Conservation (phyloP, 2,329 filamentous ascomycete genomes). For the Cryphonectria naterciae region DNA sequence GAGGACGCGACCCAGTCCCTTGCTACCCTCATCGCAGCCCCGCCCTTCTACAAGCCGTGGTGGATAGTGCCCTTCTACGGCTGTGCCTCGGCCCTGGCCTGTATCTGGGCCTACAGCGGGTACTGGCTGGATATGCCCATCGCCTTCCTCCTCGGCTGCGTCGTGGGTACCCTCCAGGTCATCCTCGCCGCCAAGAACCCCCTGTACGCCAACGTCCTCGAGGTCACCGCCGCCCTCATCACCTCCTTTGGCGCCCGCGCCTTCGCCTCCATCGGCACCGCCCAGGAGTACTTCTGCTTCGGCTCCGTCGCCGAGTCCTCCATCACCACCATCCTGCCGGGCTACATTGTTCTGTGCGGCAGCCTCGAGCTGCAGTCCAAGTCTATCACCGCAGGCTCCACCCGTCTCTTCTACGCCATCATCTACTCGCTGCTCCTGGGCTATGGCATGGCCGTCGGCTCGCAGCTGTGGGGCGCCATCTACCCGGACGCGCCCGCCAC, state of each 20-base stretch:
- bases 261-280: slow-evolving; percentile 20
- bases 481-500: slow-evolving; percentile 38
- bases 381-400: slow-evolving; percentile 25
- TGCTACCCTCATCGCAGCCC: slow-evolving; percentile 16
- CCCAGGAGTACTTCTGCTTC: slow-evolving; percentile 24
- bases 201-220: slow-evolving; percentile 25
- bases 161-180: slow-evolving; percentile 24
- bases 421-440: slow-evolving; percentile 26
- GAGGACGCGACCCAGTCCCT: slow-evolving; percentile 27
- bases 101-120: slow-evolving; percentile 20
- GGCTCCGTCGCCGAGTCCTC: slow-evolving; percentile 22
- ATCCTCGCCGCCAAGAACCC: slow-evolving; percentile 20
- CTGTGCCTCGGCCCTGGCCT: slow-evolving; percentile 14
- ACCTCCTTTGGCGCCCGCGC: slow-evolving; percentile 25
- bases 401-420: slow-evolving; percentile 24
- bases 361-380: slow-evolving; percentile 27
- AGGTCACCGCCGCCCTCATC: slow-evolving; percentile 22
- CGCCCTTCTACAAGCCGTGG: slow-evolving; percentile 27
- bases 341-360: slow-evolving; percentile 24
- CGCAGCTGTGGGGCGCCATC: slow-evolving; percentile 39
- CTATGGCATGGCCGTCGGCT: slow-evolving; percentile 35
- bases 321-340: slow-evolving; percentile 24
- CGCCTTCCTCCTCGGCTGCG: slow-evolving; percentile 22
- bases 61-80: slow-evolving; percentile 26
- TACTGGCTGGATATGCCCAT: slow-evolving; percentile 27